These are phyloP conservation scores for Aspergillus sclerotiicarbonarius DNA, from an alignment of 495 filamentous ascomycete species.

Conservation along the genomic window DNA sequence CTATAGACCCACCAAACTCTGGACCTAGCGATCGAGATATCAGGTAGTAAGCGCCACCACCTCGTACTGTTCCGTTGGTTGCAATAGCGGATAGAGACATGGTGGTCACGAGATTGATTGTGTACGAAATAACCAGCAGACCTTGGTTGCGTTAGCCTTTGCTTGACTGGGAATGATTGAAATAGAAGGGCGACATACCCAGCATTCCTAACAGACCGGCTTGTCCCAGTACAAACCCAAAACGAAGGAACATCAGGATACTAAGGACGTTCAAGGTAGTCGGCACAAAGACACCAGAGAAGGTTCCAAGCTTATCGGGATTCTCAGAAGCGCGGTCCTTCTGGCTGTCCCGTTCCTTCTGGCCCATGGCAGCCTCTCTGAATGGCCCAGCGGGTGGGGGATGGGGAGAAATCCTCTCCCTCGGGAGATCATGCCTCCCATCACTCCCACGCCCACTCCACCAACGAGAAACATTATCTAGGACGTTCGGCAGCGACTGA, in stretches of 20 bases:
- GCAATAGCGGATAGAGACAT: slow-evolving; percentile 87
- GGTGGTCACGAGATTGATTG: slow-evolving; percentile 78
- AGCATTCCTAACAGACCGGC: slow-evolving; percentile 76
- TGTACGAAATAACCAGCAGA: slow-evolving; percentile 68
- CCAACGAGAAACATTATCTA: slow-evolving; percentile 30
- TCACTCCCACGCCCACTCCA: slow-evolving; percentile 20
- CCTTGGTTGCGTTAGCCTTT: slow-evolving; percentile 41
- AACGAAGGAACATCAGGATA: slow-evolving; percentile 89
- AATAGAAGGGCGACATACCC: slow-evolving; percentile 47
- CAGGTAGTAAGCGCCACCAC: slow-evolving; percentile 84
- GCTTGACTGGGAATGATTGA: neutral
- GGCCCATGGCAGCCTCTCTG: slow-evolving; percentile 30
- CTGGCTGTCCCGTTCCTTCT: slow-evolving; percentile 39
- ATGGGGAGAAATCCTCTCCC: slow-evolving; percentile 12
- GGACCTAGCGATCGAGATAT: slow-evolving; percentile 85
- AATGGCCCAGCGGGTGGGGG: slow-evolving; percentile 26
- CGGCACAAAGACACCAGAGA: slow-evolving; percentile 82
- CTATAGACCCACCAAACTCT: slow-evolving; percentile 89
- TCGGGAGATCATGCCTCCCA: slow-evolving; percentile 8
- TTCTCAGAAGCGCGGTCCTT: slow-evolving; percentile 47
- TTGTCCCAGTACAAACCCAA: slow-evolving; percentile 77
- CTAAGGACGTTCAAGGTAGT: slow-evolving; percentile 86
- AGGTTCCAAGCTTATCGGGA: slow-evolving; percentile 64
- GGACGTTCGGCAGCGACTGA: slow-evolving; percentile 25
- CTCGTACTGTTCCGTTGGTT: slow-evolving; percentile 84